These are phyloP conservation scores for Castanea sativa DNA, from an alignment of 306 rosid genomes.

Conservation along the genomic window DNA sequence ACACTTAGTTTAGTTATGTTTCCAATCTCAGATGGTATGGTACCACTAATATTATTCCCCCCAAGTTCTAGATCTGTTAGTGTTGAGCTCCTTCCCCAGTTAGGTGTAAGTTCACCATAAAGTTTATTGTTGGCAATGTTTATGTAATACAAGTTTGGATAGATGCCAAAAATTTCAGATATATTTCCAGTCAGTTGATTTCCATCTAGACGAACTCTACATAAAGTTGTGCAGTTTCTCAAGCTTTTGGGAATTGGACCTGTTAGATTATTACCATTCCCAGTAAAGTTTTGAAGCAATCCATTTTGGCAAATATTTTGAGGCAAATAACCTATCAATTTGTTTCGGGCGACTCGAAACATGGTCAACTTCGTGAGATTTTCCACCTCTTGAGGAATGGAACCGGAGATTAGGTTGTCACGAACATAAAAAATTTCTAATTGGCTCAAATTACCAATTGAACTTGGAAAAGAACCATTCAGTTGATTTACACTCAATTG, in stretches of 20 bases:
- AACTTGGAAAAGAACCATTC: neutral
- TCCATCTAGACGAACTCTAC: slow-evolving; percentile 10
- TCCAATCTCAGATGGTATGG: neutral
- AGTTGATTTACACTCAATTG: slow-evolving; percentile 1
- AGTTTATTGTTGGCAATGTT: neutral
- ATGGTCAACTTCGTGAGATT: slow-evolving; percentile 15
- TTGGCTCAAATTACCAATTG: slow-evolving; percentile 9
- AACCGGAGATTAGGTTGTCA: neutral
- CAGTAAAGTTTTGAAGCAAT: neutral
- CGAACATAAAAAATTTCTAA: neutral
- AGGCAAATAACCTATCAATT: neutral
- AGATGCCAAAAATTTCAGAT: neutral
- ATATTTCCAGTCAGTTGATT: slow-evolving; percentile 10
- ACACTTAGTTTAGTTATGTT: neutral
- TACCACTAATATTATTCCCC: slow-evolving; percentile 2
- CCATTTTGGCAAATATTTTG: neutral
- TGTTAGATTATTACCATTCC: neutral
- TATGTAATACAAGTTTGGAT: neutral
- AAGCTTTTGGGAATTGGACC: slow-evolving; percentile 8
- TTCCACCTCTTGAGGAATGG: slow-evolving; percentile 1
- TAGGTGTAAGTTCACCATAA: neutral
- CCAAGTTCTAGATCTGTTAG: neutral
- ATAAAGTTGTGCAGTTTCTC: slow-evolving; percentile 1
- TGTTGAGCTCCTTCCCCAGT: neutral
- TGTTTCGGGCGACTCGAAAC: neutral